phyloP scores from a whole-genome alignment of 345 rosid species.

The Angophora floribunda region DNA sequence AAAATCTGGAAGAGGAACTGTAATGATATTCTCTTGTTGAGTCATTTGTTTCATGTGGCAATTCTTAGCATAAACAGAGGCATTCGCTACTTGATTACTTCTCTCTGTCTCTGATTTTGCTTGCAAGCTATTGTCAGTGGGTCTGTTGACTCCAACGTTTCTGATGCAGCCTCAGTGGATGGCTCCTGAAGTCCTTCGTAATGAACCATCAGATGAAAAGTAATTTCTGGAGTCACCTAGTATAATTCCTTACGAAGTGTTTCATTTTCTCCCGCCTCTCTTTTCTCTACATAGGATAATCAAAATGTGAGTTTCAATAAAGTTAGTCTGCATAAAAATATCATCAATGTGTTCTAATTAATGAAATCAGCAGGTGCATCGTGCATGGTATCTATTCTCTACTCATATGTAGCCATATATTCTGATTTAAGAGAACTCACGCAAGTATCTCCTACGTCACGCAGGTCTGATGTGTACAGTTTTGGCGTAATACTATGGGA shows the following conservation, averaged over 20 bases:
- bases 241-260: neutral
- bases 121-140: neutral
- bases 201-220: conserved; percentile 90
- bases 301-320: neutral
- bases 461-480: conserved; percentile 89
- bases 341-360: neutral
- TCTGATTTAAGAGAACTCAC: neutral
- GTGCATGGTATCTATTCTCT: neutral
- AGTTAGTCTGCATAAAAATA: neutral
- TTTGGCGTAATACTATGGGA: conserved; percentile 87
- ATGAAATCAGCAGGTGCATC: neutral
- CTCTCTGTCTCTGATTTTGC: neutral
- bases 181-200: conserved; percentile 93
- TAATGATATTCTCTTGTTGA: conserved; percentile 6
- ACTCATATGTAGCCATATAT: neutral
- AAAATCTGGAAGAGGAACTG: conserved; percentile 84
- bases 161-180: conserved; percentile 89
- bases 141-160: neutral
- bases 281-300: neutral
- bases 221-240: conserved; percentile 4
- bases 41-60: neutral
- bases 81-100: neutral
- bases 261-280: neutral
- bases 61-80: neutral
- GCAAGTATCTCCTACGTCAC: neutral